Conservation (phyloP, 441 rosid species). For the Bruguiera hainesii region DNA sequence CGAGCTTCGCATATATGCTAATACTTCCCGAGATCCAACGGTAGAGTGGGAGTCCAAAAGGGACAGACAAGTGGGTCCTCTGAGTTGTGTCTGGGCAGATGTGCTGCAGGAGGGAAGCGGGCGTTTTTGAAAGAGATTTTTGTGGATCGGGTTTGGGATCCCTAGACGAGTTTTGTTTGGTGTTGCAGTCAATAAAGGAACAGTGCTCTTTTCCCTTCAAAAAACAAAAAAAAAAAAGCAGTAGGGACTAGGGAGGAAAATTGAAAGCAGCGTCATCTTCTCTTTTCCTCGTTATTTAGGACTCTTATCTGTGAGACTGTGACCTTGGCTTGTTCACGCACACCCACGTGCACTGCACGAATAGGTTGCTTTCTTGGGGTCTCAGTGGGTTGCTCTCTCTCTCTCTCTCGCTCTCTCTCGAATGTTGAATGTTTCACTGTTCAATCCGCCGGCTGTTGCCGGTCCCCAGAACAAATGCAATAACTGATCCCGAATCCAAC, state of each 20-base stretch:
- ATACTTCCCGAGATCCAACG: not conserved
- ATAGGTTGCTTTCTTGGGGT: conserved; percentile 16
- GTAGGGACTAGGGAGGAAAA: too few species aligned
- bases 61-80: not conserved
- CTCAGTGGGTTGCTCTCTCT: not conserved
- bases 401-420: too few species aligned
- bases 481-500: too few species aligned
- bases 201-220: not conserved
- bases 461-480: too few species aligned
- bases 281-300: too few species aligned
- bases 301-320: too few species aligned
- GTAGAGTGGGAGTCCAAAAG: not conserved
- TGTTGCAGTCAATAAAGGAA: conserved; percentile 12
- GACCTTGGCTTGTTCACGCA: conserved; percentile 6
- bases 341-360: conserved; percentile 28
- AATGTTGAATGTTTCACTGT: too few species aligned
- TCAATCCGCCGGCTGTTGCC: too few species aligned
- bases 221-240: not conserved
- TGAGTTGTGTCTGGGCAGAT: not conserved
- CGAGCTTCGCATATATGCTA: not conserved
- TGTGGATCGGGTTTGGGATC: conserved; percentile 13
- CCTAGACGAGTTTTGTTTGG: conserved; percentile 9
- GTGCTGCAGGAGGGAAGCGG: not conserved
- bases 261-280: too few species aligned
- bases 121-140: not conserved